A percentile compares a stretch with the other conserved stretches of the same genome.
These are phyloP conservation scores for Mycosphaerella sp. DNA, from an alignment of 2,329 filamentous ascomycete species.

Conservation along the genomic window DNA sequence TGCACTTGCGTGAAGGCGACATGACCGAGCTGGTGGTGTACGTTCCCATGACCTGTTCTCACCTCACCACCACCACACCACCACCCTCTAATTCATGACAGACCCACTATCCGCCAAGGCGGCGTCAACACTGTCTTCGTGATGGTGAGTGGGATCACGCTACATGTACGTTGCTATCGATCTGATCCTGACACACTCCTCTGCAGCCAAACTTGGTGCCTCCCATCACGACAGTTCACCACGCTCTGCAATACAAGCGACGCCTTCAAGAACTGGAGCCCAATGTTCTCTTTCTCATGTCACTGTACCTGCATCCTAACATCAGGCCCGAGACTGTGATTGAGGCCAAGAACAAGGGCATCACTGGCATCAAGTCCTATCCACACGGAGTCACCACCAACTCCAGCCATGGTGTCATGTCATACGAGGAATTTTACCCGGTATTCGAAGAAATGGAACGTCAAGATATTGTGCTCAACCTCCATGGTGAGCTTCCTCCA, in stretches of 20 bases:
- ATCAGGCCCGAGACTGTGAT: conserved; percentile 54
- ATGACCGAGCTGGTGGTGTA: conserved; percentile 47
- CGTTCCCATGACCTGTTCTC: background rate
- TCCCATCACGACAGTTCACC: conserved; percentile 45
- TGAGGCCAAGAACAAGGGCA: conserved; percentile 65
- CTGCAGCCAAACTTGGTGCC: conserved; percentile 46
- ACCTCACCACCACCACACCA: background rate
- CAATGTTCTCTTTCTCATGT: conserved; percentile 48
- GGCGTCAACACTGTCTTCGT: conserved; percentile 51
- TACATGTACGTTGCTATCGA: background rate
- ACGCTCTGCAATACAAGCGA: conserved; percentile 43
- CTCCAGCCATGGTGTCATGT: conserved; percentile 61
- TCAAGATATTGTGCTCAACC: conserved; percentile 74
- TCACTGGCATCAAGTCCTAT: conserved; percentile 68
- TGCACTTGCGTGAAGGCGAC: conserved; percentile 48
- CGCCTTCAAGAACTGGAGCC: conserved; percentile 43
- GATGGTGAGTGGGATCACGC: conserved; percentile 39
- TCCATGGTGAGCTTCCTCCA: conserved; percentile 82
- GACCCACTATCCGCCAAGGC: conserved; percentile 46
- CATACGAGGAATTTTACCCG: conserved; percentile 64
- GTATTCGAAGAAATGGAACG: conserved; percentile 88
- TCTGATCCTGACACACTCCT: background rate
- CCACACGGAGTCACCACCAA: conserved; percentile 54
- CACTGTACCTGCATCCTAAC: conserved; percentile 45
- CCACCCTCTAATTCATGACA: conserved; percentile 18